These are phyloP conservation scores for Phytophthora aleatoria DNA, from an alignment of 352 stramenopile species.

Conservation along the genomic window DNA sequence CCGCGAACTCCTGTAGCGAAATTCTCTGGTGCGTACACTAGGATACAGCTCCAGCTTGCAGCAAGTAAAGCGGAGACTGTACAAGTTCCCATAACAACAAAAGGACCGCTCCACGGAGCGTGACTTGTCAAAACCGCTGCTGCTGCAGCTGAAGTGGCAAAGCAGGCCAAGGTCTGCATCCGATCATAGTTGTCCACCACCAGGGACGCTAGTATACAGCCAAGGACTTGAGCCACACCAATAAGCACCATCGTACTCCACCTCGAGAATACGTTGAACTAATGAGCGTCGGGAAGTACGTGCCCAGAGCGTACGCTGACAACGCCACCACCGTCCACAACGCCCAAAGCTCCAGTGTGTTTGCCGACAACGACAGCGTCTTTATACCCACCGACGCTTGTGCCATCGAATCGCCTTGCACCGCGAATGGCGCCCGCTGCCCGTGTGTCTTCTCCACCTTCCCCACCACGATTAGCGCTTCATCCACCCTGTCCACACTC, in stretches of 20 bases:
- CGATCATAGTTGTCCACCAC: constrained; percentile 16
- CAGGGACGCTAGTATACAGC: constrained; percentile 16
- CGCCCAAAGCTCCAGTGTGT: constrained; percentile 25
- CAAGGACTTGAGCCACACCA: constrained; percentile 16
- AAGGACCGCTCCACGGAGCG: constrained; percentile 14
- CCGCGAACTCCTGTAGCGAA: constrained; percentile 14
- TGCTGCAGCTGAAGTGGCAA: constrained; percentile 4
- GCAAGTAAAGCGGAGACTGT: constrained; percentile 18
- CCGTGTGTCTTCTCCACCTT: constrained; percentile 26
- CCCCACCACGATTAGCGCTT: constrained; percentile 31
- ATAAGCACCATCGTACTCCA: constrained; percentile 23
- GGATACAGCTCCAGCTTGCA: constrained; percentile 27
- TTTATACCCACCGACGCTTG: background rate
- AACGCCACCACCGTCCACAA: constrained; percentile 36
- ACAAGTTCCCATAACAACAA: constrained; percentile 14
- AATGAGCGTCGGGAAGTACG: constrained; percentile 35
- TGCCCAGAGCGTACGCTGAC: constrained; percentile 33
- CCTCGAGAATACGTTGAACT: constrained; percentile 34
- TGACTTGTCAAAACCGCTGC: constrained; percentile 12
- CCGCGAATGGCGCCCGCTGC: background rate
- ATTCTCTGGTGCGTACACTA: constrained; percentile 21
- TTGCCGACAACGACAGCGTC: background rate
- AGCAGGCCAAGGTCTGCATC: constrained; percentile 12
- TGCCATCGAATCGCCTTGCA: background rate
- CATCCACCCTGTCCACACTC: constrained; percentile 25